Base-by-base conservation (phyloP, 768 basidiomycete species). In the Leccinum ochraceum region DNA sequence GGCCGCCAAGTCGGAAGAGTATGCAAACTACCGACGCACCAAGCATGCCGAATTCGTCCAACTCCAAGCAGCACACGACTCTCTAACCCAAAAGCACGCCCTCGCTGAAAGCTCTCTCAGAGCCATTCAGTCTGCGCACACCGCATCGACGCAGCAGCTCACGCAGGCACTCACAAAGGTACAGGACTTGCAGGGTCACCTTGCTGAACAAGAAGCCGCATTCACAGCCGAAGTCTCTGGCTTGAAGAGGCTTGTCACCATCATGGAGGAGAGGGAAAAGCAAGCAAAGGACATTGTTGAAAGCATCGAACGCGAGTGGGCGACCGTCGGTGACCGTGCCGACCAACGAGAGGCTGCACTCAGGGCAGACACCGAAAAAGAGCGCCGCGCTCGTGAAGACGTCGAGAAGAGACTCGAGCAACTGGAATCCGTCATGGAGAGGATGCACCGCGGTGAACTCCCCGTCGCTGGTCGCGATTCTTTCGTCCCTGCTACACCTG, bases 181-280 rank as follows among this genome's bases (percentile, higher is more conserved):
- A 17, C 87, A 92, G 65, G 86, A 86, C 58, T 80, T 95, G 42
- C 86, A 85, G 37, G 86, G 88, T 6, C 87, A 88, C 62, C 79
- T 95, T 13, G 94, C 92, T 3, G 91, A 92, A 66, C 89, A 92
- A 66, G 94, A 96, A 66, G 86, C 88, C 1, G 86, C 86, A 2
- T 95, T 92, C 71, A 81, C 88, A 0, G 84, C 81, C 59, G 95
- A 98, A 71, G 86, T 87, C 2, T 85, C 82, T 44, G 84, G 86
- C 13, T 75, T 95, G 65, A 83, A 85, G 60, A 82, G 94, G 32
- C 79, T 97, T 17, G 88, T 95, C 11, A 77, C 82, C 7, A 84
- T 95, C 79, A 87, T 97, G 80, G 94, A 98, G 71, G 89, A 89
- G 59, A 83, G 95, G 39, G 94, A 95, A 71, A 86, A 87, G 56